A percentile compares a stretch with the other conserved stretches of the same genome.
phyloP scores from a whole-genome alignment of 2,329 filamentous ascomycete genomes.

The Hymenoscyphus salicellus region DNA sequence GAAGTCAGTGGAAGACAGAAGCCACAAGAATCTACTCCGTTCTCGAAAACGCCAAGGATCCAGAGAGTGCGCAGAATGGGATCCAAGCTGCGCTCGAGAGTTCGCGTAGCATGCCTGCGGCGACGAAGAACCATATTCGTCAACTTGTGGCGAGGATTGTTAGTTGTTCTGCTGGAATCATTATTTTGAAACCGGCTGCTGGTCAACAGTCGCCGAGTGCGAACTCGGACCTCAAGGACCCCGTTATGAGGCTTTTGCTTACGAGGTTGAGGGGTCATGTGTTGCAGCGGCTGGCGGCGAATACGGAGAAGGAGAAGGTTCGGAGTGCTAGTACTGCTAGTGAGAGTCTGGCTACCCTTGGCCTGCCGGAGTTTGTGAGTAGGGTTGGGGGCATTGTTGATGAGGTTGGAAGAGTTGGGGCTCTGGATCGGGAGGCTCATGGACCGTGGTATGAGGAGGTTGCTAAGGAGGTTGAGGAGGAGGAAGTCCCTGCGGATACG shows the following conservation, averaged over 20 bases:
- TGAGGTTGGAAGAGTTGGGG: constrained; percentile 60
- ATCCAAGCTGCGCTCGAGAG: constrained; percentile 62
- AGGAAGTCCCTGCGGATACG: neutral
- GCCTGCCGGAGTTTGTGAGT: constrained; percentile 70
- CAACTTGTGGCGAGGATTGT: constrained; percentile 57
- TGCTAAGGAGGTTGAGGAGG: constrained; percentile 9
- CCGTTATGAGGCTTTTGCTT: constrained; percentile 63
- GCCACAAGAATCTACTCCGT: constrained; percentile 68
- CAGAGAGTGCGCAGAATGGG: constrained; percentile 53
- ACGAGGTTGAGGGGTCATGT: constrained; percentile 66
- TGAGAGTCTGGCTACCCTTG: constrained; percentile 66
- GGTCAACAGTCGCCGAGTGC: constrained; percentile 22
- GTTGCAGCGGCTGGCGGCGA: constrained; percentile 60
- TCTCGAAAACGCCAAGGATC: constrained; percentile 54
- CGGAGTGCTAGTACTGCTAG: constrained; percentile 65
- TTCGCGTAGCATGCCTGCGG: constrained; percentile 61
- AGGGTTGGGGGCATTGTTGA: constrained; percentile 68
- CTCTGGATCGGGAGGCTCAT: constrained; percentile 66
- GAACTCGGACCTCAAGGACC: constrained; percentile 44
- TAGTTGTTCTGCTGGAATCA: constrained; percentile 21
- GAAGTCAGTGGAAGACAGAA: constrained; percentile 73
- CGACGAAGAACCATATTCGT: constrained; percentile 58
- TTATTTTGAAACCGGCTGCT: constrained; percentile 9
- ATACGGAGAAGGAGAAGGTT: constrained; percentile 67
- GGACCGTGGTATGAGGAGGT: constrained; percentile 64